A percentile compares a stretch with the other conserved stretches of the same genome.
phyloP scores from a whole-genome alignment of 2,329 filamentous ascomycete genomes.

The Pyrenophora tritici-repentis region DNA sequence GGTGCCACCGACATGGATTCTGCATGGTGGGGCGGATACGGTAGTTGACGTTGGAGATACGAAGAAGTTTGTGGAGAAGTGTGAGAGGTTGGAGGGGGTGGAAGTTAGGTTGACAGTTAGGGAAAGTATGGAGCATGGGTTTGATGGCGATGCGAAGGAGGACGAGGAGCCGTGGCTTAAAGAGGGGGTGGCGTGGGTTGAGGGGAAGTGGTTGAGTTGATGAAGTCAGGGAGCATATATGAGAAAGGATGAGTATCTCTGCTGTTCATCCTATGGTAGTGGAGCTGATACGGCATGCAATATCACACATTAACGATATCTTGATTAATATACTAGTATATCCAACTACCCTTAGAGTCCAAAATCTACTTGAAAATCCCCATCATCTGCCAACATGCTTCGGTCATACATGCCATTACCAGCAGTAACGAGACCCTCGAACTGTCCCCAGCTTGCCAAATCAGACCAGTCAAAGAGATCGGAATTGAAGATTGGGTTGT shows the following conservation, averaged over 20 bases:
- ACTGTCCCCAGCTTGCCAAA: conserved; percentile 46
- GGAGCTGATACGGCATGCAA: too few species aligned
- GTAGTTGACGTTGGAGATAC: conserved; percentile 35
- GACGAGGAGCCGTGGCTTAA: conserved; percentile 38
- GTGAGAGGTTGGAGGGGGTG: conserved; percentile 15
- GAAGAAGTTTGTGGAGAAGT: conserved; percentile 33
- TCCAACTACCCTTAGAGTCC: not conserved
- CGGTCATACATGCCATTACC: conserved; percentile 42
- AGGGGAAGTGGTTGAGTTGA: conserved; percentile 31
- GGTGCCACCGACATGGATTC: conserved; percentile 38
- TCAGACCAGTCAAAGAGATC: conserved; percentile 36
- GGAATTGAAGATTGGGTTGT: conserved; percentile 20
- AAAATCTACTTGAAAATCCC: conserved; percentile 9
- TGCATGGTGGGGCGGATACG: conserved; percentile 39
- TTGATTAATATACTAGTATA: too few species aligned
- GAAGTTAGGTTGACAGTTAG: conserved; percentile 28
- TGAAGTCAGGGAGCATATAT: too few species aligned
- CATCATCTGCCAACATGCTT: conserved; percentile 29
- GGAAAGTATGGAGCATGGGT: conserved; percentile 38
- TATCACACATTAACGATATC: too few species aligned
- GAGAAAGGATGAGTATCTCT: too few species aligned
- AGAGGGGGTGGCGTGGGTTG: conserved; percentile 34
- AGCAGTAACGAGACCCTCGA: conserved; percentile 45
- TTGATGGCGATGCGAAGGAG: conserved; percentile 33
- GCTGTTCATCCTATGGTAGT: too few species aligned